phyloP scores from a whole-genome alignment of 116 monocot species.

The Trichopus zeylanicus region DNA sequence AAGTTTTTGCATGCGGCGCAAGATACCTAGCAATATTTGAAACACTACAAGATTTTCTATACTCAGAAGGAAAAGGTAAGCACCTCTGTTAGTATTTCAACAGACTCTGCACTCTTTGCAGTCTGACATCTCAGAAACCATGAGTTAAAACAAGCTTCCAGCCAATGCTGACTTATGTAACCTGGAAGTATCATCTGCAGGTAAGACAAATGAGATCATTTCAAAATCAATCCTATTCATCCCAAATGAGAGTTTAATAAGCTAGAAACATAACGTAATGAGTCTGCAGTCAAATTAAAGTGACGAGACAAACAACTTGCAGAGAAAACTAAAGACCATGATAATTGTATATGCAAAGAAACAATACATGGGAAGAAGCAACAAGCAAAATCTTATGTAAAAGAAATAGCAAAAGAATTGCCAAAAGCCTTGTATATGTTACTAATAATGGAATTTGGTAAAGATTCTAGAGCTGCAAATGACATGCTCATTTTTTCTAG shows the following conservation, averaged over 20 bases:
- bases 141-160: conserved; percentile 39
- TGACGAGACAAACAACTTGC: too few relatives aligned
- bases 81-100: conserved; percentile 85
- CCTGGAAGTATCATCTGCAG: conserved; percentile 83
- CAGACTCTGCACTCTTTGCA: conserved; percentile 59
- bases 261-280: too few relatives aligned
- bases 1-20: too few relatives aligned
- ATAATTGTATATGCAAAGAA: not conserved
- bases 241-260: too few relatives aligned
- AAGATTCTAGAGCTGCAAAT: not conserved
- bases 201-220: conserved; percentile 4
- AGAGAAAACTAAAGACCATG: not conserved
- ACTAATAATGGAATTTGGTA: not conserved
- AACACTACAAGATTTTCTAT: too few relatives aligned
- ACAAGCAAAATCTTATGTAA: not conserved
- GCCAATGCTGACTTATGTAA: conserved; percentile 64
- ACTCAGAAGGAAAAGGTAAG: not conserved
- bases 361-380: not conserved
- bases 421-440: not conserved
- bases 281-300: not conserved
- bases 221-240: too few relatives aligned
- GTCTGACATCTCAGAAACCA: conserved; percentile 59
- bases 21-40: too few relatives aligned
- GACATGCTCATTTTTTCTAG: not conserved
- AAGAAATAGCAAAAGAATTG: not conserved